Base-by-base conservation (phyloP, 1,284 basidiomycete genomes). In the Cystobasidium sp. region DNA sequence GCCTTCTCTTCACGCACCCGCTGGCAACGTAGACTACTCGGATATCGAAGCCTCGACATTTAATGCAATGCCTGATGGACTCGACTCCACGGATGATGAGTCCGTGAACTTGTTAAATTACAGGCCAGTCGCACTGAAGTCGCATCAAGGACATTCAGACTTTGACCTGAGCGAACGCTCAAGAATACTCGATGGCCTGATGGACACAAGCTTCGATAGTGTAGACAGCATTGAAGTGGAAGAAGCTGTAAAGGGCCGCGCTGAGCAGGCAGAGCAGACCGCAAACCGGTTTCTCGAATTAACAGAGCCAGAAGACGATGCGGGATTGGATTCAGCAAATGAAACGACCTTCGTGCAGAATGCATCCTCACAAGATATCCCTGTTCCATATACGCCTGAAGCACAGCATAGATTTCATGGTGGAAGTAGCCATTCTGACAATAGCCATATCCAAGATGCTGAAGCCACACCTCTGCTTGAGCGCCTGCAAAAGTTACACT, bases 241-340 rank as follows among this genome's bases (percentile, higher is more conserved):
- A 44, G 75, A 73, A 43, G 75, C 71, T 22, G 49, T 76, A 8
- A 59, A 55, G n/a, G 65, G 43, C 7, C 64, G 51, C 43, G 75
- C 75, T 1, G 56, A 74, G 12, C 75, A 76, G 58, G 75, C 75
- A 14, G 75, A 76, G 59, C 63, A 76, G 52, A 71, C 75, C 18
- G 75, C 75, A 1, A 63, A 66, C 37, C 70, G 75, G 0, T 74
- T 76, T n/a, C 44, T 76, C 6, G 75, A 76, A 46, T 44, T 76
- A 20, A 66, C 58, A 1, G 75, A 76, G 51, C 59, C 59, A 4
- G 74, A 68, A 9, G 65, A 62, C 41, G 55, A 59, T 3, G 47
- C 44, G 31, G 44, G 44, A 6, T 3, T 39, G 46, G 22, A 52
- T 55, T 12, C 44, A 39, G 51, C 66, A n/a, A 59, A 22, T 6